Conservation (phyloP, 2,329 filamentous ascomycete species). For the Rutstroemia sp. region DNA sequence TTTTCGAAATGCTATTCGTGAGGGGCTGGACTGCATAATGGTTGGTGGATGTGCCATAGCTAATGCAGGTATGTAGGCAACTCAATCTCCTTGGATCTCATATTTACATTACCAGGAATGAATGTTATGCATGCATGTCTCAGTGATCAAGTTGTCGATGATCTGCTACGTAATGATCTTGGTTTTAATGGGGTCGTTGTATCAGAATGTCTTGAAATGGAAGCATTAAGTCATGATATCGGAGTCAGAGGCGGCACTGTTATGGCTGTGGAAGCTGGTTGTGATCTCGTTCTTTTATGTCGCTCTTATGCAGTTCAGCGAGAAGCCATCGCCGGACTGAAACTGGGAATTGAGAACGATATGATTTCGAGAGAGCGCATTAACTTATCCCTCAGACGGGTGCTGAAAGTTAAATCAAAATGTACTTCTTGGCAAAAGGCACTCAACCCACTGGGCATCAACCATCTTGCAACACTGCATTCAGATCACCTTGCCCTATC, state of each 20-base stretch:
- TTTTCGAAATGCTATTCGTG: slow-evolving; percentile 81
- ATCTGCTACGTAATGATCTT: slow-evolving; percentile 78
- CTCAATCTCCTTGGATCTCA: neutral
- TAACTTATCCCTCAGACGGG: slow-evolving; percentile 68
- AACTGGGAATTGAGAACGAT: slow-evolving; percentile 81
- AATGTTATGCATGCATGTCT: slow-evolving; percentile 94
- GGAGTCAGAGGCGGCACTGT: slow-evolving; percentile 95
- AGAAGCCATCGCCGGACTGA: slow-evolving; percentile 84
- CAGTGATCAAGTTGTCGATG: slow-evolving; percentile 93
- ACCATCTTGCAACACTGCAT: slow-evolving; percentile 71
- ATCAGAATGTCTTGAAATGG: slow-evolving; percentile 95
- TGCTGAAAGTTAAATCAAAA: slow-evolving; percentile 72
- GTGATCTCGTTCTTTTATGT: slow-evolving; percentile 83
- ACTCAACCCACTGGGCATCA: slow-evolving; percentile 75
- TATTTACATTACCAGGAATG: slow-evolving; percentile 52
- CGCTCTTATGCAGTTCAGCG: slow-evolving; percentile 82
- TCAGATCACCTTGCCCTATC: slow-evolving; percentile 76
- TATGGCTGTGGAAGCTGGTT: slow-evolving; percentile 95
- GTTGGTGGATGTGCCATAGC: slow-evolving; percentile 91
- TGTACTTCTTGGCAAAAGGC: slow-evolving; percentile 91
- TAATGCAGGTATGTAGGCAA: slow-evolving; percentile 39
- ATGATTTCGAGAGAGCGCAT: slow-evolving; percentile 79
- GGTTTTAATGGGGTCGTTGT: slow-evolving; percentile 89
- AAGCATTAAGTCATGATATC: slow-evolving; percentile 88
- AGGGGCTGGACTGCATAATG: slow-evolving; percentile 90